Evolutionary conservation across 2,329 filamentous ascomycete genomes (phyloP).

Genomic region (Apiospora marii): DNA sequence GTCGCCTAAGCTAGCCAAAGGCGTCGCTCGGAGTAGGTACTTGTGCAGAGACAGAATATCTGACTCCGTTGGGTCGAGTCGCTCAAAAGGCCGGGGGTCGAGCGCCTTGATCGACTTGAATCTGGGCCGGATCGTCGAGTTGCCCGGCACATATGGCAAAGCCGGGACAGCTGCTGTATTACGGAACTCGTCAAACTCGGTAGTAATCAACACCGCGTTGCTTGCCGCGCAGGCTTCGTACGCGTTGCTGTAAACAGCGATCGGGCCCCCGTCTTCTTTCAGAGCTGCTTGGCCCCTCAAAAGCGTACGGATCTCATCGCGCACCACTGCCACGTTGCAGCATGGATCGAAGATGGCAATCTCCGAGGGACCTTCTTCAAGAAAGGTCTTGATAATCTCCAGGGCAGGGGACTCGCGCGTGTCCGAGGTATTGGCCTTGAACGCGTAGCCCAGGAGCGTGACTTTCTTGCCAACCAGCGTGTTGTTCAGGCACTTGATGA

Average conservation of each 20-base stretch:
- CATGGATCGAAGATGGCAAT: constrained; percentile 75
- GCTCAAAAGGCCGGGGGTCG: constrained; percentile 57
- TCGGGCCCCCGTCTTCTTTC: constrained; percentile 50
- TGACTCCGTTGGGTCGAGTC: constrained; percentile 48
- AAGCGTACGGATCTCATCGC: constrained; percentile 57
- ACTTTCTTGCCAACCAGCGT: constrained; percentile 76
- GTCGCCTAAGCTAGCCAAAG: constrained; percentile 31
- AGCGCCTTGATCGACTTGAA: constrained; percentile 31
- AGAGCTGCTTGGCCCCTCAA: constrained; percentile 44
- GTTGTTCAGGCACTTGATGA: constrained; percentile 73
- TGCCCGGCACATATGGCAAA: constrained; percentile 28
- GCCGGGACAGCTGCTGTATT: constrained; percentile 44
- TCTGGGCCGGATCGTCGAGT: constrained; percentile 31
- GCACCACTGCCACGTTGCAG: constrained; percentile 59
- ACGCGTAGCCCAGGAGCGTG: constrained; percentile 76
- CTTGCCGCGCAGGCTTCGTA: constrained; percentile 58
- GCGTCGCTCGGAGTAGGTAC: constrained; percentile 48
- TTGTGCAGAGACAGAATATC: constrained; percentile 58
- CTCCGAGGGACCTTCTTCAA: constrained; percentile 69
- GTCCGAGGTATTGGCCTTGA: constrained; percentile 82
- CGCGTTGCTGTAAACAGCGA: constrained; percentile 56
- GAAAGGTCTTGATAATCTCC: constrained; percentile 70
- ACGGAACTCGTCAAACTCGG: constrained; percentile 64
- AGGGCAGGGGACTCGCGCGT: constrained; percentile 75
- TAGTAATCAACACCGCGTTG: constrained; percentile 62